Conservation (phyloP, 1,284 basidiomycete species). For the Apiotrichum montevideense region DNA sequence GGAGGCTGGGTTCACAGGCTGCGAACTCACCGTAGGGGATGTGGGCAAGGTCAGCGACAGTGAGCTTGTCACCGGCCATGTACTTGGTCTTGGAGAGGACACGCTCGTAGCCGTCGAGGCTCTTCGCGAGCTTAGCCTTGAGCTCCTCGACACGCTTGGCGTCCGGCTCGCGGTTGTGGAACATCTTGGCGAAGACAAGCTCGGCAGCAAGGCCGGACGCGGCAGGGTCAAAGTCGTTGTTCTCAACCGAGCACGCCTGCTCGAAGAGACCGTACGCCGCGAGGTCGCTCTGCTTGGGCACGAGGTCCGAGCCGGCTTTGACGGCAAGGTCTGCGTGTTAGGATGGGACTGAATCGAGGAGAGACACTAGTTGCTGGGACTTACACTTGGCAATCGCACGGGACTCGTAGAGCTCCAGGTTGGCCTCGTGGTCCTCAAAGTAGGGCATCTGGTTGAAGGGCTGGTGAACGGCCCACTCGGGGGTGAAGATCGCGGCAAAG, state of each 20-base stretch:
- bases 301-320: constrained; percentile 18
- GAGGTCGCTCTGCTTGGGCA: constrained; percentile 40
- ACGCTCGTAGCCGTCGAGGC: constrained; percentile 53
- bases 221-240: constrained; percentile 52
- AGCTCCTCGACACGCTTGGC: constrained; percentile 35
- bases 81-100: constrained; percentile 55
- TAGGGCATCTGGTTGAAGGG: constrained; percentile 64
- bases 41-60: constrained; percentile 58
- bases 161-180: constrained; percentile 28
- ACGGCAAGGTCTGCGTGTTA: constrained; percentile 21
- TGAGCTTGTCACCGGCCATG: constrained; percentile 53
- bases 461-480: constrained; percentile 51
- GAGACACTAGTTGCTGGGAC: constrained; percentile 11
- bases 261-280: constrained; percentile 53
- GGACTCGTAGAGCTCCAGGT: constrained; percentile 49
- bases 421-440: constrained; percentile 47
- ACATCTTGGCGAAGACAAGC: constrained; percentile 46
- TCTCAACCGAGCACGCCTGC: constrained; percentile 55
- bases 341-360: not conserved
- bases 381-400: constrained; percentile 54
- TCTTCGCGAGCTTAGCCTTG: constrained; percentile 39
- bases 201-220: constrained; percentile 48
- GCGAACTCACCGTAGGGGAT: constrained; percentile 48
- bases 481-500: constrained; percentile 50
- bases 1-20: not conserved